These are phyloP conservation scores for Ceratocystis colombiana DNA, from an alignment of 2,329 filamentous ascomycete species.

Conservation along the genomic window DNA sequence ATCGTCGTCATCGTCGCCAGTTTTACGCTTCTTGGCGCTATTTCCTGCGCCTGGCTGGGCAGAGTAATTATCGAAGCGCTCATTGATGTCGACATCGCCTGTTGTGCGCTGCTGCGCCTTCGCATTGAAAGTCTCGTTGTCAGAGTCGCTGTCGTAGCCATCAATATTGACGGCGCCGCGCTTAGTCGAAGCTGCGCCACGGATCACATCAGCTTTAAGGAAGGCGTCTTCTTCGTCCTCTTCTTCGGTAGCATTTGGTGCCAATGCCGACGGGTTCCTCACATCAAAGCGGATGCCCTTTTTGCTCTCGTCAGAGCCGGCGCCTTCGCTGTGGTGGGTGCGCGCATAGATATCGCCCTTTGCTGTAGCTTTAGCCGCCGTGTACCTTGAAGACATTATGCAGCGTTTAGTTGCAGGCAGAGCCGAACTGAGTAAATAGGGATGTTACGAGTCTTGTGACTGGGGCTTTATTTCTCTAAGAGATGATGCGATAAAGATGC, in stretches of 20 bases:
- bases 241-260: conserved; percentile 64
- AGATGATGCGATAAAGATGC: not conserved
- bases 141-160: conserved; percentile 90
- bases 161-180: conserved; percentile 93
- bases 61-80: conserved; percentile 46
- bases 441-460: not conserved
- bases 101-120: conserved; percentile 53
- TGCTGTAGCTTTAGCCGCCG: conserved; percentile 69
- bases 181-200: conserved; percentile 65
- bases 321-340: conserved; percentile 53
- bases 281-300: conserved; percentile 82
- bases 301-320: conserved; percentile 37
- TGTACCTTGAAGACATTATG: conserved; percentile 48
- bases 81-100: conserved; percentile 26
- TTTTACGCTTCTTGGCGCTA: conserved; percentile 29
- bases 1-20: conserved; percentile 32
- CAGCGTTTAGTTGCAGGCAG: not conserved
- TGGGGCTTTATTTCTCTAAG: not conserved
- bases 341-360: conserved; percentile 72
- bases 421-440: not conserved
- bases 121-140: conserved; percentile 77
- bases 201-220: conserved; percentile 87
- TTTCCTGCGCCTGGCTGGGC: conserved; percentile 33
- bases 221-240: conserved; percentile 52
- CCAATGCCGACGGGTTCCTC: conserved; percentile 86